Conservation (phyloP, 1,284 basidiomycete genomes). For the Moesziomyces antarcticus region DNA sequence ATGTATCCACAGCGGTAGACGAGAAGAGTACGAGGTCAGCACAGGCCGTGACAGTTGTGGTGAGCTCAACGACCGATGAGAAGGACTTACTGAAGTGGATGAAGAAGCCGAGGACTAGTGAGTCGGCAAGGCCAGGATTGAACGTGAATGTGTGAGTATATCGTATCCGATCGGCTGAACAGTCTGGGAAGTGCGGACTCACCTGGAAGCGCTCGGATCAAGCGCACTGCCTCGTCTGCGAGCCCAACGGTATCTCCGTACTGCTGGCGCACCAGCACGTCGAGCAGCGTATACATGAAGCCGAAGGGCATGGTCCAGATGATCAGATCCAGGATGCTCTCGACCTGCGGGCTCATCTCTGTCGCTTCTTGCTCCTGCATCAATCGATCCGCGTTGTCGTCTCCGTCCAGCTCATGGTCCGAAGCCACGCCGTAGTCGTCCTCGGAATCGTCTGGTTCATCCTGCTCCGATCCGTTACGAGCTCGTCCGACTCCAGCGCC, state of each 20-base stretch:
- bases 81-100: conserved; percentile 51
- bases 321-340: conserved; percentile 53
- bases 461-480: not conserved
- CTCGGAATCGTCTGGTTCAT: conserved; percentile 18
- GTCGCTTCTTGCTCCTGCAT: conserved; percentile 44
- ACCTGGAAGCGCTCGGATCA: conserved; percentile 54
- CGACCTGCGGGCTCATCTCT: conserved; percentile 43
- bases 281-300: conserved; percentile 62
- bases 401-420: conserved; percentile 33
- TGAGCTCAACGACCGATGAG: not conserved
- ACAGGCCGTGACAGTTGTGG: no score
- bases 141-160: not conserved
- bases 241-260: conserved; percentile 57
- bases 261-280: conserved; percentile 65
- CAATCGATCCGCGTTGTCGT: conserved; percentile 44
- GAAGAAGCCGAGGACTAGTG: conserved; percentile 46
- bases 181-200: conserved; percentile 12
- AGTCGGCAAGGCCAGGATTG: not conserved
- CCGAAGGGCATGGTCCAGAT: conserved; percentile 66
- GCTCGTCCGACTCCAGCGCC: not conserved
- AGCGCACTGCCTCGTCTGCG: conserved; percentile 33
- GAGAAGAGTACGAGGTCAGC: not conserved
- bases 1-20: not conserved
- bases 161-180: not conserved
- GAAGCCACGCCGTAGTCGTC: conserved; percentile 44